Conservation (phyloP, 352 stramenopile species). For the Globisporangium echinulatum region DNA sequence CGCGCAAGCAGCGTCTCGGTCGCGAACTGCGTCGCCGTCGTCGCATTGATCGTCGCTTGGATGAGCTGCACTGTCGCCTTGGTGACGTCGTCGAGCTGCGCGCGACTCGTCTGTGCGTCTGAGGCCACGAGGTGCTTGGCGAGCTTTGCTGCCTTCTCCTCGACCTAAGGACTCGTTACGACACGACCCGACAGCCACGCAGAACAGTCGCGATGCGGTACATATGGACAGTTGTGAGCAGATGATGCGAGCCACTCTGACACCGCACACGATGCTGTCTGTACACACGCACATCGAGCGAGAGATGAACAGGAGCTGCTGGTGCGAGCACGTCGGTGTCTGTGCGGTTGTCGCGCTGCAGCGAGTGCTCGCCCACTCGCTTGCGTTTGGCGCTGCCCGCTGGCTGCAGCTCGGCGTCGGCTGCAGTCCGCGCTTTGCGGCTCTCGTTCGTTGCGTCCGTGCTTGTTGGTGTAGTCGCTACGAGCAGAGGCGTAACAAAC, state of each 20-base stretch:
- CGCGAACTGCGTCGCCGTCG: constrained; percentile 41
- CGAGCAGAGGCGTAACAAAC: background rate
- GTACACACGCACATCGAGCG: background rate
- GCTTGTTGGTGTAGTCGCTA: background rate
- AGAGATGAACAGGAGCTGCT: background rate
- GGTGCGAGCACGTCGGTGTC: background rate
- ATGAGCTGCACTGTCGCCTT: constrained; percentile 30
- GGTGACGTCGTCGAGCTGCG: constrained; percentile 20
- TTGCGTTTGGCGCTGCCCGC: background rate
- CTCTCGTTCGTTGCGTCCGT: background rate
- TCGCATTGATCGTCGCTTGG: constrained; percentile 53
- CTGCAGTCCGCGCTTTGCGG: background rate
- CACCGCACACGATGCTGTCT: too few relatives aligned
- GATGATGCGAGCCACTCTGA: too few relatives aligned
- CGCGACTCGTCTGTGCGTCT: constrained; percentile 23
- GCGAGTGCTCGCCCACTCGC: background rate
- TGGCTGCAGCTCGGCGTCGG: background rate
- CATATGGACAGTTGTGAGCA: too few relatives aligned
- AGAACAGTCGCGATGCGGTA: too few relatives aligned
- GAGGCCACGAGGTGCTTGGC: constrained; percentile 35
- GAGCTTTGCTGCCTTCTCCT: constrained; percentile 23
- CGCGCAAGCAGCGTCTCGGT: constrained; percentile 46
- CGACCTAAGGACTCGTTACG: too few relatives aligned
- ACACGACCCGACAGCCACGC: too few relatives aligned
- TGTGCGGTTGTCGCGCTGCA: background rate